Evolutionary conservation across 202 grass and related monocot species (phyloP).

Genomic region (Zoysia matrella): DNA sequence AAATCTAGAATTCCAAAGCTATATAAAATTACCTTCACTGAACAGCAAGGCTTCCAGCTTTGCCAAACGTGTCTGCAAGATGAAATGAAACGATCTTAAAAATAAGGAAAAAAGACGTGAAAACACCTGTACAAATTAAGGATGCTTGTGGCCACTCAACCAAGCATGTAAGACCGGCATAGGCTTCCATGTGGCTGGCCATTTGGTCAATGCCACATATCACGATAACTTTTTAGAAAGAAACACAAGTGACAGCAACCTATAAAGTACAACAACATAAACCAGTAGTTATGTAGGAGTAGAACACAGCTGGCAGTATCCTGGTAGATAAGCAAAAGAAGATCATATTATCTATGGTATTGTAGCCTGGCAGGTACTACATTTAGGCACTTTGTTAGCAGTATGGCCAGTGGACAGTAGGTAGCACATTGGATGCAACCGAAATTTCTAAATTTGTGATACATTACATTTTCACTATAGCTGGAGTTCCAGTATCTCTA

Average conservation of each 20-base stretch:
- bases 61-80: conserved; percentile 57
- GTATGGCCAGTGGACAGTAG: neutral
- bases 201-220: conserved; percentile 24
- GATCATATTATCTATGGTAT: conserved; percentile 3
- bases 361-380: conserved; percentile 5
- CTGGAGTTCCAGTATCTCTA: neutral
- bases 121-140: conserved; percentile 22
- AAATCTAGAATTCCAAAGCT: neutral
- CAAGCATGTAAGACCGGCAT: conserved; percentile 25
- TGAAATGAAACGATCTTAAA: conserved; percentile 28
- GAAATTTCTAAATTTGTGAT: neutral
- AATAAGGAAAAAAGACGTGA: neutral
- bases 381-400: conserved; percentile 14
- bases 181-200: conserved; percentile 26
- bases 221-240: conserved; percentile 19
- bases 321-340: conserved; percentile 24
- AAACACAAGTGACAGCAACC: conserved; percentile 3
- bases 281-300: conserved; percentile 11
- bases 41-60: conserved; percentile 71
- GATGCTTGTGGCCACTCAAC: conserved; percentile 18
- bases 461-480: neutral
- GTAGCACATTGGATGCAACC: neutral
- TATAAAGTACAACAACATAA: neutral
- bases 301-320: neutral
- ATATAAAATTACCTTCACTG: conserved; percentile 60